These are phyloP conservation scores for Rhodotorula sp. DNA, from an alignment of 1,284 basidiomycete species.

Conservation along the genomic window DNA sequence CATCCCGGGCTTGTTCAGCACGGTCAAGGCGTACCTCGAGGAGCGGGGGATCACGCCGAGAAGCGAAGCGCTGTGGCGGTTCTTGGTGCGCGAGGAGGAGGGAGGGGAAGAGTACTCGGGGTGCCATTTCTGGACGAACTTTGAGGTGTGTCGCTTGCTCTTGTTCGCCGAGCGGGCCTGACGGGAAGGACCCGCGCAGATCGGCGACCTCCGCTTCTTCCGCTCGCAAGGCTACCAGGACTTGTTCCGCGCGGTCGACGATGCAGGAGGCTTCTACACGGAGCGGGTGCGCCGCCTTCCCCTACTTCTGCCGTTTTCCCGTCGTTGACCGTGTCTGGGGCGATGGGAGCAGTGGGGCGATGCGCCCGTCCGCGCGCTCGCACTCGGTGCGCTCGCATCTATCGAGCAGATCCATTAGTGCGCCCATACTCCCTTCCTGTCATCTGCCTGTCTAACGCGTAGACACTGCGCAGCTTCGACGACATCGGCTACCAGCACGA, in stretches of 20 bases:
- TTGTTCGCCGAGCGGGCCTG: too few species aligned
- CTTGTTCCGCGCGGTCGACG: constrained; percentile 51
- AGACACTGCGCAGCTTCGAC: constrained; percentile 36
- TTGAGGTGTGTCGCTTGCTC: constrained; percentile 12
- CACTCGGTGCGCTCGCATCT: constrained; percentile 37
- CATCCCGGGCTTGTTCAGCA: constrained; percentile 50
- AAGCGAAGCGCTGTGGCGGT: constrained; percentile 46
- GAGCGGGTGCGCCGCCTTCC: constrained; percentile 36
- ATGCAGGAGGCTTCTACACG: constrained; percentile 48
- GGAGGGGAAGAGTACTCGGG: constrained; percentile 40
- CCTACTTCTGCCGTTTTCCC: too few species aligned
- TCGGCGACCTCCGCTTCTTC: constrained; percentile 52
- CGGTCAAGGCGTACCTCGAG: constrained; percentile 47
- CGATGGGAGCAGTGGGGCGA: constrained; percentile 50
- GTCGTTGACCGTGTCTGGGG: not conserved
- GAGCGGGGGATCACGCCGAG: constrained; percentile 41
- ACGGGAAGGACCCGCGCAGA: constrained; percentile 35
- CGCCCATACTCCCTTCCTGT: not conserved
- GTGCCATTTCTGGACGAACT: constrained; percentile 53
- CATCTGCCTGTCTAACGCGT: not conserved
- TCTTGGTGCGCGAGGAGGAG: constrained; percentile 46
- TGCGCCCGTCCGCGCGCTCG: constrained; percentile 53
- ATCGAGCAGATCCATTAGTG: constrained; percentile 43
- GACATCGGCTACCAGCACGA: constrained; percentile 47
- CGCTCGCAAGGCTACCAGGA: constrained; percentile 49